Evolutionary conservation across 1,139 yeast species (phyloP).

Genomic region (Diutina pseudorugosa): DNA sequence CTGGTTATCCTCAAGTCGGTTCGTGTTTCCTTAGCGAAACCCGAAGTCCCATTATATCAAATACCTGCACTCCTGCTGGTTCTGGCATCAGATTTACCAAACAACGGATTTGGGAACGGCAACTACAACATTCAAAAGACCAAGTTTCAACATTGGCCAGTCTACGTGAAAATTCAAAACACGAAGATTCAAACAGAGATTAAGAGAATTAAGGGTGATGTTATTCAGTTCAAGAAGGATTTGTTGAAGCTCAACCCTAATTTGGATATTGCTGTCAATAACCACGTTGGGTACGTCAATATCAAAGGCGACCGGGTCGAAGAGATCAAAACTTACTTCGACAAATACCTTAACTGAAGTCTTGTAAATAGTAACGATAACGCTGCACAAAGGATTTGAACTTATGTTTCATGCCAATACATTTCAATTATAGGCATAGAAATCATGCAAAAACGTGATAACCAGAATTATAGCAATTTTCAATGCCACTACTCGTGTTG

Average conservation of each 20-base stretch:
- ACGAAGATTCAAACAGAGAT: slow-evolving; percentile 50
- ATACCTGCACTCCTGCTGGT: not conserved
- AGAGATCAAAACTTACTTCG: slow-evolving; percentile 26
- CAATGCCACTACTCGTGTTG: no score
- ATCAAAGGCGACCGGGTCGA: slow-evolving; percentile 49
- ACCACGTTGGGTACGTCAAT: slow-evolving; percentile 26
- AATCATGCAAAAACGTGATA: no score
- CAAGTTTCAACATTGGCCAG: slow-evolving; percentile 54
- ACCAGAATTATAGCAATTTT: no score
- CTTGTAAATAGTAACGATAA: slow-evolving; percentile 1
- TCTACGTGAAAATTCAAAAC: slow-evolving; percentile 46
- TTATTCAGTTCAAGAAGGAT: slow-evolving; percentile 24
- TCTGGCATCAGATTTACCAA: not conserved
- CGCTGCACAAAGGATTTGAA: not conserved
- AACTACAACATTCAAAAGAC: slow-evolving; percentile 42
- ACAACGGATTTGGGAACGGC: slow-evolving; percentile 10
- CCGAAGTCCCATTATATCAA: slow-evolving; percentile 1
- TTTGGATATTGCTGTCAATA: slow-evolving; percentile 28
- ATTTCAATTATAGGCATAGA: no score
- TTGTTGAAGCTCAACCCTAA: not conserved
- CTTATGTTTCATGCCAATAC: not conserved
- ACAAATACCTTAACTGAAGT: slow-evolving; percentile 7
- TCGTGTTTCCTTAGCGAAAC: not conserved
- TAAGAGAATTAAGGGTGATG: slow-evolving; percentile 52
- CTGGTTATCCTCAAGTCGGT: not conserved